These are phyloP conservation scores for Isatis lusitanica DNA, from an alignment of 441 rosid genomes.

Conservation along the genomic window DNA sequence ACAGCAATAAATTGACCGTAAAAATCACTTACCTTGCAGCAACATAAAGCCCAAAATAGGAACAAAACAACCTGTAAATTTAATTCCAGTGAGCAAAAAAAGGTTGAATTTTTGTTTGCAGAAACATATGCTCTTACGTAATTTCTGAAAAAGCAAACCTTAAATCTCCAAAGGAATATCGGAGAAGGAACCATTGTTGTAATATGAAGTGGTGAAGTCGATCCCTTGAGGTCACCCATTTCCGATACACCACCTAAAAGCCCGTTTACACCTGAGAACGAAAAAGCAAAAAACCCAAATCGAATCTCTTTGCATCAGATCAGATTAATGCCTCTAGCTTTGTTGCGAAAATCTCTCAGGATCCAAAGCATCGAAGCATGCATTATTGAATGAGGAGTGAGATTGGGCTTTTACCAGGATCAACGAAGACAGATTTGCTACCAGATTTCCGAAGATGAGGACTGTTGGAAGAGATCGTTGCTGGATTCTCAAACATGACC, in stretches of 20 bases:
- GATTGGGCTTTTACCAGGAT: slow-evolving; percentile 40
- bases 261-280: slow-evolving; percentile 38
- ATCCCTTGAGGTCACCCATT: slow-evolving; percentile 49
- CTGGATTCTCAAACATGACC: slow-evolving; percentile 58
- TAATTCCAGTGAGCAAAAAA: background rate
- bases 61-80: slow-evolving; percentile 56
- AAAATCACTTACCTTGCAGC: slow-evolving; percentile 61
- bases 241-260: slow-evolving; percentile 42
- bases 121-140: too few species aligned
- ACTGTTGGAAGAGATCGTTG: slow-evolving; percentile 42
- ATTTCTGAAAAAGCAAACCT: slow-evolving; percentile 42
- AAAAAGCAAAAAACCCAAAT: background rate
- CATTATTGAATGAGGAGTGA: background rate
- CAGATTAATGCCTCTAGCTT: background rate
- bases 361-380: slow-evolving; percentile 13
- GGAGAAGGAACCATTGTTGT: slow-evolving; percentile 63
- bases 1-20: background rate
- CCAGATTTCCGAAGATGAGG: slow-evolving; percentile 64
- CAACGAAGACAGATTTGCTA: slow-evolving; percentile 47
- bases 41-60: slow-evolving; percentile 62
- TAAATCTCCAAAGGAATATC: slow-evolving; percentile 63
- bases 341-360: background rate
- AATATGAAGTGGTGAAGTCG: slow-evolving; percentile 42
- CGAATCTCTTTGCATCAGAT: slow-evolving; percentile 2
- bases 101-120: background rate